phyloP scores from a whole-genome alignment of 2,329 filamentous ascomycete genomes.

The Elsinoe fawcettii region DNA sequence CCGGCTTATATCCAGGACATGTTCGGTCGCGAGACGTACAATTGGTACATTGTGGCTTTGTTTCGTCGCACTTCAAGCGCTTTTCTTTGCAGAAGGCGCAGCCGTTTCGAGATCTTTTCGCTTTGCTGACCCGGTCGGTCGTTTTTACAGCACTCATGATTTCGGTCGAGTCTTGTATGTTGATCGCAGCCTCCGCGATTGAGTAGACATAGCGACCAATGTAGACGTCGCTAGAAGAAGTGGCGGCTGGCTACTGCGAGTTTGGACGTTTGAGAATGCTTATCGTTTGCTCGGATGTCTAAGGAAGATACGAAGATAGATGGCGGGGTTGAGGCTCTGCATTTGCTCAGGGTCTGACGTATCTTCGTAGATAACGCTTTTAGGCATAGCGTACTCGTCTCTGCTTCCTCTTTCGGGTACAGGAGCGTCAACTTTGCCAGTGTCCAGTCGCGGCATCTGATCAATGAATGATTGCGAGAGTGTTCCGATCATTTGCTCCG shows the following conservation, averaged over 20 bases:
- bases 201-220: background rate
- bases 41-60: constrained; percentile 36
- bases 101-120: constrained; percentile 19
- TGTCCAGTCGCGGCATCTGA: too few species aligned
- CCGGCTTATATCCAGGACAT: constrained; percentile 42
- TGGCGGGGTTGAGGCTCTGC: background rate
- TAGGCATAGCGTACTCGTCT: background rate
- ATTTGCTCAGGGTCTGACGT: background rate
- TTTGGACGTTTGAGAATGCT: background rate
- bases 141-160: background rate
- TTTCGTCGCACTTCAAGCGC: constrained; percentile 38
- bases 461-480: too few species aligned
- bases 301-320: background rate
- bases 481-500: too few species aligned
- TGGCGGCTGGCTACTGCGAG: too few species aligned
- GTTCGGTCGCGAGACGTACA: constrained; percentile 37
- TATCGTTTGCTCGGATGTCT: background rate
- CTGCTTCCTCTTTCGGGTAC: background rate
- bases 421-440: too few species aligned
- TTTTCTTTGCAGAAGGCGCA: constrained; percentile 19
- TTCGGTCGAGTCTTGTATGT: background rate
- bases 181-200: background rate
- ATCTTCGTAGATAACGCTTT: background rate
- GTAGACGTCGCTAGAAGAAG: too few species aligned
- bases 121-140: background rate